Percentiles rank a stretch among this genome's conserved stretches.
phyloP scores from a whole-genome alignment of 768 basidiomycete genomes.

The Cystobasidium tubakii region DNA sequence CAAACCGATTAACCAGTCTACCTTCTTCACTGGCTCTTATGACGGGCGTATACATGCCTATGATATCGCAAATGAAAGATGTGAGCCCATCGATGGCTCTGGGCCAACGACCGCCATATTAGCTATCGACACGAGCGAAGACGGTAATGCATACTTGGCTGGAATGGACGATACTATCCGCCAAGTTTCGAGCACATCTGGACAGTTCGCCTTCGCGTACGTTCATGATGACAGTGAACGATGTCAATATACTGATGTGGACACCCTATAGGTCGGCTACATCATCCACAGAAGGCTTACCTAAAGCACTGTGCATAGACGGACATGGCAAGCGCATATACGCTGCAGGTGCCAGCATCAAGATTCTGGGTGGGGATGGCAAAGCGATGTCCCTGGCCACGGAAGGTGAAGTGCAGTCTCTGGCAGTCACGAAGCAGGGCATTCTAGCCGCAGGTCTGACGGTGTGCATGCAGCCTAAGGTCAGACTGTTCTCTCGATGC shows the following conservation, averaged over 20 bases:
- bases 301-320: constrained; percentile 20
- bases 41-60: constrained; percentile 71
- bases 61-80: constrained; percentile 53
- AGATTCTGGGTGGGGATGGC: constrained; percentile 67
- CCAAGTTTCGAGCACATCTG: constrained; percentile 53
- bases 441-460: constrained; percentile 69
- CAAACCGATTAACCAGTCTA: constrained; percentile 44
- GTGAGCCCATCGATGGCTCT: constrained; percentile 55
- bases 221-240: background rate
- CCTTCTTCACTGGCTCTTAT: constrained; percentile 59
- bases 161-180: constrained; percentile 76
- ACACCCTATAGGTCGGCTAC: background rate
- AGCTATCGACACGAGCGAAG: constrained; percentile 55
- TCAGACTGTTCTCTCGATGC: constrained; percentile 23
- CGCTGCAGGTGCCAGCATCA: constrained; percentile 50
- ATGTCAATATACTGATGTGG: background rate
- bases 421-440: constrained; percentile 36
- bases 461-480: constrained; percentile 57
- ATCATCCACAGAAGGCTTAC: constrained; percentile 1
- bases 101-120: constrained; percentile 69
- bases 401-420: constrained; percentile 55
- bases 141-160: constrained; percentile 60
- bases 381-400: constrained; percentile 59
- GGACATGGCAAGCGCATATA: constrained; percentile 15
- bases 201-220: constrained; percentile 1